phyloP scores from a whole-genome alignment of 2,329 filamentous ascomycete species.

The Plenodomus tracheiphilus region DNA sequence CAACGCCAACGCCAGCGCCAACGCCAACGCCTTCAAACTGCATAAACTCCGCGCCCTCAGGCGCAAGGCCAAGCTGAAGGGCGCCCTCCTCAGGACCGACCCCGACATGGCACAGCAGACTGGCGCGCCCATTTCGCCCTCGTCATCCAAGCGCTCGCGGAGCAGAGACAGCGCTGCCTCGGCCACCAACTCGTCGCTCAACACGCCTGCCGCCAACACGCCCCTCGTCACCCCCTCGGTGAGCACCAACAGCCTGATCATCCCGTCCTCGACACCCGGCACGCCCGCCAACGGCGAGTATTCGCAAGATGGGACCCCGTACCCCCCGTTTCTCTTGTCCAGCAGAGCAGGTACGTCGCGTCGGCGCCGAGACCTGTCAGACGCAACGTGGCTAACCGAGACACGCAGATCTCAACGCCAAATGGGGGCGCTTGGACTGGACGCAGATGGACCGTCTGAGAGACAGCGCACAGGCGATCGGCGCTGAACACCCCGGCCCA shows the following conservation, averaged over 20 bases:
- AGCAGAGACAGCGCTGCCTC: conserved; percentile 45
- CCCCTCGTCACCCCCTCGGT: conserved; percentile 31
- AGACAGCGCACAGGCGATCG: conserved; percentile 44
- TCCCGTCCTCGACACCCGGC: conserved; percentile 22
- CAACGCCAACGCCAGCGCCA: too few species aligned
- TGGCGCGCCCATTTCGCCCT: conserved; percentile 37
- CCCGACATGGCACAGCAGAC: conserved; percentile 32
- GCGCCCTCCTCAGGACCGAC: conserved; percentile 28
- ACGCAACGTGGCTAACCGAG: conserved; percentile 11
- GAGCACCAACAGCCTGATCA: conserved; percentile 39
- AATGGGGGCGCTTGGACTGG: conserved; percentile 66
- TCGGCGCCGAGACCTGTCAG: conserved; percentile 28
- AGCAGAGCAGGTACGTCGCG: conserved; percentile 52
- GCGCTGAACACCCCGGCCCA: conserved; percentile 51
- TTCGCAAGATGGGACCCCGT: conserved; percentile 27
- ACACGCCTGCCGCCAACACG: conserved; percentile 27
- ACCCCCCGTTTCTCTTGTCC: conserved; percentile 59
- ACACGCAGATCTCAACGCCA: conserved; percentile 58
- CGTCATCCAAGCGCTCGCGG: conserved; percentile 46
- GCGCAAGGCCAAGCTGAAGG: conserved; percentile 45
- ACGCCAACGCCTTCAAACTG: conserved; percentile 34
- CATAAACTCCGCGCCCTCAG: conserved; percentile 45
- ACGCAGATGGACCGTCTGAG: conserved; percentile 59
- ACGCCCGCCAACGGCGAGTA: conserved; percentile 14
- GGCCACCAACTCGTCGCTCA: conserved; percentile 28